These are phyloP conservation scores for Chlamydomonas schloesseri DNA, from an alignment of 139 green algal genomes.

Conservation along the genomic window DNA sequence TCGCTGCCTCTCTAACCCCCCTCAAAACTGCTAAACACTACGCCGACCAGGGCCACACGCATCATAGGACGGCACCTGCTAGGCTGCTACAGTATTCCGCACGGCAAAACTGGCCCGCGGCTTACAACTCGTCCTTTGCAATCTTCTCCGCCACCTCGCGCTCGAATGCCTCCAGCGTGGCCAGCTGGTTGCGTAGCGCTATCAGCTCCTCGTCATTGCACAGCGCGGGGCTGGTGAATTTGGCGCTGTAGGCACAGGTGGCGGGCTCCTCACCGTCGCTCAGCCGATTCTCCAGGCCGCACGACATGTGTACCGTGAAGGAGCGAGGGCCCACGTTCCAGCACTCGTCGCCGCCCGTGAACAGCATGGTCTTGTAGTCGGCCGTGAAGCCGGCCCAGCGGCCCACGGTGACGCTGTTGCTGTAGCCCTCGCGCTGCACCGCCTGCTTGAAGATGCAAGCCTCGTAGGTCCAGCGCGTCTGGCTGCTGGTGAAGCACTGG, in stretches of 20 bases:
- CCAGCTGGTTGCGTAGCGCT: constrained; percentile 33
- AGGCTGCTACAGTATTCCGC: too few species aligned
- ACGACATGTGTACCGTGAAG: constrained; percentile 76
- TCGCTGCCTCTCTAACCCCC: too few species aligned
- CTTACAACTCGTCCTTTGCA: constrained; percentile 44
- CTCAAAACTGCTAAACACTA: too few species aligned
- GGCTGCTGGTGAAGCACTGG: constrained; percentile 28
- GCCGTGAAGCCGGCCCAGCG: constrained; percentile 71
- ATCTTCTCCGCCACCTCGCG: constrained; percentile 38
- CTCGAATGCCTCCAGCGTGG: constrained; percentile 46
- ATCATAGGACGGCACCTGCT: too few species aligned
- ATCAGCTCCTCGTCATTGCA: constrained; percentile 65
- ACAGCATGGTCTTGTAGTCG: constrained; percentile 60
- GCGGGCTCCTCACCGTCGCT: constrained; percentile 79
- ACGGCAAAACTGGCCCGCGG: too few species aligned
- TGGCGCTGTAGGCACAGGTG: constrained; percentile 81
- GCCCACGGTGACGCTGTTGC: constrained; percentile 72
- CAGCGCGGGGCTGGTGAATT: constrained; percentile 73
- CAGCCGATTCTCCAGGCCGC: constrained; percentile 72
- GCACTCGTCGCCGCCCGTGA: constrained; percentile 74
- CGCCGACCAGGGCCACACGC: too few species aligned
- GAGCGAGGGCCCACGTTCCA: constrained; percentile 76
- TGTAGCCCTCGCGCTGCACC: constrained; percentile 71
- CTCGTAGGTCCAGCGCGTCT: constrained; percentile 53
- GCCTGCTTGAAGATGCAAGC: constrained; percentile 81